Evolutionary conservation across 2,329 filamentous ascomycete species (phyloP).

Genomic region (Lasiodiplodia sp.): DNA sequence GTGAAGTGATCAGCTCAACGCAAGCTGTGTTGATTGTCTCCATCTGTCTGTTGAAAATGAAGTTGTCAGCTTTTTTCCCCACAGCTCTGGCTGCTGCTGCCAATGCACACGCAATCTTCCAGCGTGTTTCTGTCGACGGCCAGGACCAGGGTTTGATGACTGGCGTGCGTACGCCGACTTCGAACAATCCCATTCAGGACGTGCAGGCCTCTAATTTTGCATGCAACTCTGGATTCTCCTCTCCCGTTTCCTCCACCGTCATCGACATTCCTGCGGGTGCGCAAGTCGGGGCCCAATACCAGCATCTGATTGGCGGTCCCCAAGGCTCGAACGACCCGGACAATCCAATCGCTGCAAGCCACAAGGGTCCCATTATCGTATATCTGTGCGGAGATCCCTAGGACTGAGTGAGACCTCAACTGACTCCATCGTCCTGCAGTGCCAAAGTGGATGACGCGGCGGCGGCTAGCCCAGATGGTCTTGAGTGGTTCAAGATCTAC

Average conservation of each 20-base stretch:
- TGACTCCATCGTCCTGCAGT: constrained; percentile 9
- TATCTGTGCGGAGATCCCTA: constrained; percentile 40
- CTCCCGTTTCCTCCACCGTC: constrained; percentile 48
- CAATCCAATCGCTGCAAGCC: constrained; percentile 57
- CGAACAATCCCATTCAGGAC: constrained; percentile 60
- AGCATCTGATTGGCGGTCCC: constrained; percentile 61
- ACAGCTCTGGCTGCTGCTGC: constrained; percentile 39
- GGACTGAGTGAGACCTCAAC: background rate
- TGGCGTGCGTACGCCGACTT: constrained; percentile 58
- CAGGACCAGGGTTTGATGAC: constrained; percentile 58
- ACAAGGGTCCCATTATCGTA: constrained; percentile 54
- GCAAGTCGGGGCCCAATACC: constrained; percentile 60
- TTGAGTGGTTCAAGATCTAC: constrained; percentile 53
- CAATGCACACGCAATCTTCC: constrained; percentile 55
- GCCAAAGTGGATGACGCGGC: constrained; percentile 52
- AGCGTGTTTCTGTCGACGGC: constrained; percentile 58
- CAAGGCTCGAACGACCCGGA: constrained; percentile 59
- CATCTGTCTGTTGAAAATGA: constrained; percentile 31
- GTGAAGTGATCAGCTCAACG: background rate
- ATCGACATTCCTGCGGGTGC: constrained; percentile 61
- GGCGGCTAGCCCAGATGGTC: constrained; percentile 45
- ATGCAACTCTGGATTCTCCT: constrained; percentile 55
- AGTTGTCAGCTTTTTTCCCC: constrained; percentile 32
- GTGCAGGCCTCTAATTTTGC: constrained; percentile 56
- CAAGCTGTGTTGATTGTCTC: background rate